Evolutionary conservation across 2,329 filamentous ascomycete genomes (phyloP), one percentile per base, ranked within the genome.

Genomic region (Fusarium transvaalense): DNA sequence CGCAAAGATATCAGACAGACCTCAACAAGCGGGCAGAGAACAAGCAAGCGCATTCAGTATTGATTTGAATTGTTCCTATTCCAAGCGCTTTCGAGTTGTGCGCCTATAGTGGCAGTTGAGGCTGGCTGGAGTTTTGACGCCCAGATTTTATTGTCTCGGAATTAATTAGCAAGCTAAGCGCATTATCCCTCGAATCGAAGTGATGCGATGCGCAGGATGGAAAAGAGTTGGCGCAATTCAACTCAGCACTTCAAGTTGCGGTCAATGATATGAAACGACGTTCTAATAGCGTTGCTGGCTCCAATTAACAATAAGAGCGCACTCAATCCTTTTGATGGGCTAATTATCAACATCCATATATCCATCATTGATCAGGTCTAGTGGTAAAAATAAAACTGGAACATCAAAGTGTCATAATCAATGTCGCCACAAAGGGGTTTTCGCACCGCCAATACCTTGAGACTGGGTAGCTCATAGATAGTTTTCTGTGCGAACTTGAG

Each of bases 111-210:
- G 39, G 45, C 43, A 50, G 21, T 31, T 35, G 50, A 64, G 50
- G 55, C 63, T 56, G 56, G 48, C 55, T 52, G 38, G 48, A 31
- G 32, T 46, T 48, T 69, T 52, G 21, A 42, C 57, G 50, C 51
- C 34, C 63, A 34, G 34, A 31, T 66, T 62, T 25, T 31, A 56
- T 42, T 71, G 68, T 71, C 68, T 71, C 53, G 31, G 60, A 63
- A 32, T 61, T 42, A 53, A 51, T 54, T 45, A 21, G 13, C 29
- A 68, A 61, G 37, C 54, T 53, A 63, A 68, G 67, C 61, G 53
- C 52, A 68, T 56, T 64, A 59, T 71, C 60, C 55, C 60, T 66
- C 47, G 29, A 51, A 46, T 66, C 29, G 21, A 51, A 50, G 52
- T 50, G 50, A 45, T 56, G 29, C 14, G 37, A 61, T 56, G 46